Percentiles rank a stretch among this genome's conserved stretches.
These are phyloP conservation scores for Eucalyptus curtisii DNA, from an alignment of 345 rosid species.

Conservation along the genomic window DNA sequence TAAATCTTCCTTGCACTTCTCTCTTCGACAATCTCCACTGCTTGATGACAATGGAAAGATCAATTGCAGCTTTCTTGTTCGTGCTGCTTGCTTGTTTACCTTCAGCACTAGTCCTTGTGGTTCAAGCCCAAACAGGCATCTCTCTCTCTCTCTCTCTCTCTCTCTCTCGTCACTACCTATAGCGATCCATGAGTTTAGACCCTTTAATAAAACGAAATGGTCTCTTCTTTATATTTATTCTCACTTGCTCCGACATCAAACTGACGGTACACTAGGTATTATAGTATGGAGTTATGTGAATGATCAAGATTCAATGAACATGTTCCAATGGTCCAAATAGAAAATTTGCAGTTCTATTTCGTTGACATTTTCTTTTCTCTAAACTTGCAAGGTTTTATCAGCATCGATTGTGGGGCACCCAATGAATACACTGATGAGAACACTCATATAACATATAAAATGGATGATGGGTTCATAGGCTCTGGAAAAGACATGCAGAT, in stretches of 20 bases:
- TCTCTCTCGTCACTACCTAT: not conserved
- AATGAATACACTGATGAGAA: not conserved
- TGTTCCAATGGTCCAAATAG: not conserved
- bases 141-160: not conserved
- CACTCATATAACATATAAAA: not conserved
- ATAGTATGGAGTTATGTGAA: not conserved
- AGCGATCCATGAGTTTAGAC: not conserved
- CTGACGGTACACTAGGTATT: fast-evolving
- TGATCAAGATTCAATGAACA: fast-evolving
- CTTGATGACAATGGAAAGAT: not conserved
- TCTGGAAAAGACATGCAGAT: not conserved
- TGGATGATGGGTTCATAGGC: not conserved
- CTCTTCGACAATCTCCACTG: not conserved
- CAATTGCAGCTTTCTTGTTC: no score
- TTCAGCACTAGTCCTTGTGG: not conserved
- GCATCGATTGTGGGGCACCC: conserved; percentile 4
- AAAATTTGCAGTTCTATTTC: not conserved
- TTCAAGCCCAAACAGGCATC: not conserved
- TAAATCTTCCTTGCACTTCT: not conserved
- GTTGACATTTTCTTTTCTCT: no score
- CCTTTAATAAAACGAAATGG: no score
- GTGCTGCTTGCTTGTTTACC: not conserved
- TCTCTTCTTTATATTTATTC: not conserved
- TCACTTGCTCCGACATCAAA: not conserved
- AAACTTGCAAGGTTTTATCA: not conserved